These are phyloP conservation scores for Hyaloperonospora arabidopsidis DNA, from an alignment of 352 stramenopile species.

Conservation along the genomic window DNA sequence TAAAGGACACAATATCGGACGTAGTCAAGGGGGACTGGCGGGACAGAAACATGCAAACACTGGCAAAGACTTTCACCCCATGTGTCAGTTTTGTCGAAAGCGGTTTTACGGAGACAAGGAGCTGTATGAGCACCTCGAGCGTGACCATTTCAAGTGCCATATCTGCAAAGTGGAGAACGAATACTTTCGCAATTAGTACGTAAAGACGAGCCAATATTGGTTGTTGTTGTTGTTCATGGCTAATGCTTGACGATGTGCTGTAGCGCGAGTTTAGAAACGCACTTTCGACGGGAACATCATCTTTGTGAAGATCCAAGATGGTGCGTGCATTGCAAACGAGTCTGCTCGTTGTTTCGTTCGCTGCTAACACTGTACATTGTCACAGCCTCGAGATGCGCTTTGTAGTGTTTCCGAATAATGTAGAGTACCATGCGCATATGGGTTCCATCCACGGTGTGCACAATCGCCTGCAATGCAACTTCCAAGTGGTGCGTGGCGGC, in stretches of 20 bases:
- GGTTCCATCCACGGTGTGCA: conserved; percentile 61
- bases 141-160: conserved; percentile 87
- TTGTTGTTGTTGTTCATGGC: background rate
- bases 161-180: conserved; percentile 83
- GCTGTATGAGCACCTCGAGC: conserved; percentile 82
- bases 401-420: conserved; percentile 79
- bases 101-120: conserved; percentile 82
- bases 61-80: conserved; percentile 76
- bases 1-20: conserved; percentile 57
- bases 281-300: conserved; percentile 79
- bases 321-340: conserved; percentile 23
- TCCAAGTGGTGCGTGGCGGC: conserved; percentile 53
- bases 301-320: conserved; percentile 80
- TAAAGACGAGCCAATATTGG: background rate
- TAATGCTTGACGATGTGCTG: conserved; percentile 17
- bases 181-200: conserved; percentile 86
- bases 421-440: conserved; percentile 86
- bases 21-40: conserved; percentile 28
- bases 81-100: conserved; percentile 85
- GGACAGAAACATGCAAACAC: conserved; percentile 42
- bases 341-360: background rate
- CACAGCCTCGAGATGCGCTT: conserved; percentile 76
- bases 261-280: conserved; percentile 70
- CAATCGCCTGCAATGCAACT: conserved; percentile 69
- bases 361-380: conserved; percentile 6